Base-by-base conservation (phyloP, 2,329 filamentous ascomycete species). In the Penicillium glabrum region DNA sequence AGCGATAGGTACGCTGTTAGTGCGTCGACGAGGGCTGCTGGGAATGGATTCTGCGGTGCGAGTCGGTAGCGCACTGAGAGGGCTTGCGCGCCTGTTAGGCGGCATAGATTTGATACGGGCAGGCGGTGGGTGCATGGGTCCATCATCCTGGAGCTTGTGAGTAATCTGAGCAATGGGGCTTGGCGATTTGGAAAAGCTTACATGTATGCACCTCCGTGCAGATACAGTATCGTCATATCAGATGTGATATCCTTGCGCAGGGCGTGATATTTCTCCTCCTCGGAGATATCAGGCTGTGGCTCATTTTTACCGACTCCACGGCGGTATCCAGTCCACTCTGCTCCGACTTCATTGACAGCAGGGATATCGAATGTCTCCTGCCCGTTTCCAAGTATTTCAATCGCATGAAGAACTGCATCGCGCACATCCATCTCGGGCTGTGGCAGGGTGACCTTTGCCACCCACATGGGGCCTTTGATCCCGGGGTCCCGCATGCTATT, bases 391-490 rank as follows among this genome's bases (percentile, higher is more conserved):
- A 78, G 64, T 26, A 70, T 64, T 47, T 75, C 69, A 43, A 80
- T 74, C 11, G 74, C 76, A 44, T 66, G 66, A 8, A 75, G 50
- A 16, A 80, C 66, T 2, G 73, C 72, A 27, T 72, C 67, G 46
- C 70, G 69, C 10, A 77, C 70, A 45, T 72, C 72, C 79, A 84
- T 56, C 46, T 75, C 80, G 0, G 83, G 89, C 2, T 77, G 76
- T 0, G 85, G 83, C 16, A 91, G 77, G 0, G 82, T 83, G 43
- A 89, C 87, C 53, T 85, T 89, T 66, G 87, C 88, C 24, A 96
- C 81, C 93, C 93, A 97, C 62, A 95, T 86, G 45, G 83, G 84
- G 3, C 91, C 91, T 69, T 90, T 92, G 68, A 96, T 79, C 0
- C 85, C 86, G 0, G 83, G 83, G 53, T 89, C 88, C 56, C 80